Conservation (phyloP, 2,329 filamentous ascomycete species). For the Bipolaris sorokiniana region DNA sequence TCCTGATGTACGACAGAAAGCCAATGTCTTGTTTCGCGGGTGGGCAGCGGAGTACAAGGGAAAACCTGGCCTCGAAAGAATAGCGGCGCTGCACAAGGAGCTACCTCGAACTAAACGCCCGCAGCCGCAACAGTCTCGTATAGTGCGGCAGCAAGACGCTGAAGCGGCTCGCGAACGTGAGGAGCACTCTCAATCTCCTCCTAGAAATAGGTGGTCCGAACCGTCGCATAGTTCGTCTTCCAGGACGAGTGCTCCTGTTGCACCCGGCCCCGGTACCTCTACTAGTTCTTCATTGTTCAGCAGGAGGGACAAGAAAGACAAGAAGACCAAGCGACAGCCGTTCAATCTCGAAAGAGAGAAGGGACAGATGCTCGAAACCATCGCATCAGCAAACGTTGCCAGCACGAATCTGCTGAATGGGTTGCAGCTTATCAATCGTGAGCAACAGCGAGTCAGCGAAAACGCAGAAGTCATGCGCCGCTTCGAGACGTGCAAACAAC, state of each 20-base stretch:
- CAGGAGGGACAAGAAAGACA: slow-evolving; percentile 61
- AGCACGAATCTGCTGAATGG: slow-evolving; percentile 90
- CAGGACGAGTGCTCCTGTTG: slow-evolving; percentile 34
- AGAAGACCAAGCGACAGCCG: slow-evolving; percentile 62
- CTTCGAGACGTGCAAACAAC: slow-evolving; percentile 85
- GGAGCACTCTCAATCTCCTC: slow-evolving; percentile 49
- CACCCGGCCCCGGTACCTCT: slow-evolving; percentile 36
- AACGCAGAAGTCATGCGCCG: slow-evolving; percentile 75
- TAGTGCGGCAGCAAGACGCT: slow-evolving; percentile 78
- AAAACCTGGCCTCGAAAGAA: slow-evolving; percentile 77
- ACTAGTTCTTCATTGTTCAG: slow-evolving; percentile 60
- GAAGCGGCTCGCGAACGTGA: slow-evolving; percentile 73
- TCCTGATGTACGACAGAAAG: slow-evolving; percentile 84
- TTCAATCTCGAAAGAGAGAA: slow-evolving; percentile 91
- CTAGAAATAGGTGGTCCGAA: slow-evolving; percentile 30
- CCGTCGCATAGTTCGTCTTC: slow-evolving; percentile 40
- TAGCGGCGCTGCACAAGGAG: slow-evolving; percentile 78
- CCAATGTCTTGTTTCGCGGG: slow-evolving; percentile 80
- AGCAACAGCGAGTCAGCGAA: slow-evolving; percentile 84
- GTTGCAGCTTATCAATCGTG: slow-evolving; percentile 88
- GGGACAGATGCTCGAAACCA: slow-evolving; percentile 82
- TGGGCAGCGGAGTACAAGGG: slow-evolving; percentile 86
- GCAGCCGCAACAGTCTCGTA: slow-evolving; percentile 75
- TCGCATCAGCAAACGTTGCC: slow-evolving; percentile 87
- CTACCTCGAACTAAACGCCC: slow-evolving; percentile 68